Evolutionary conservation across 2,329 filamentous ascomycete species (phyloP), one percentile per base, ranked within the genome.

Genomic region (Penicillium sp.): DNA sequence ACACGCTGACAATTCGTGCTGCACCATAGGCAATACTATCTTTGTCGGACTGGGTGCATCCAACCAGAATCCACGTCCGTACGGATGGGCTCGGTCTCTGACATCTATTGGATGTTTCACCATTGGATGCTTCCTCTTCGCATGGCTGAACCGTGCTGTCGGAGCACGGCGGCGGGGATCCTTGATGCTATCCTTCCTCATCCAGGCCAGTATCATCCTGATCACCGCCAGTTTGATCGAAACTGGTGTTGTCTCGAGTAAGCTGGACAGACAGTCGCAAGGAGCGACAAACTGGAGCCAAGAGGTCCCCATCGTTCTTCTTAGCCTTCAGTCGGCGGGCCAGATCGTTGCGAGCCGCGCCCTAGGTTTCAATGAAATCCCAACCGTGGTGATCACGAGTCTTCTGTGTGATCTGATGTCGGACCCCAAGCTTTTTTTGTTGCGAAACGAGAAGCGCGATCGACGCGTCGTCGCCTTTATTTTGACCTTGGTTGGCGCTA

Each of bases 81-180:
- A 68, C 52, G 74, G 73, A 49, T 77, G 75, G 74, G 70, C 71
- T 15, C 71, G 73, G 15, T 77, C 74, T 12, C 66, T 77, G 18
- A 72, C 69, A 41, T 76, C 74, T 2, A 75, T 77, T 56, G 70
- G 68, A 15, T 76, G 70, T 53, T 77, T 77, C 56, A 57, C 68
- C 33, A 45, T 73, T n/a, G 75, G 74, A 24, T 75, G 70, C 34
- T 66, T 74, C 21, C 51, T 66, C 36, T 78, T 77, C 57, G 70
- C 73, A 6, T 66, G 67, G 9, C 53, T 75, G 31, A 69, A 71
- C 53, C 64, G 54, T 24, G 18, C 57, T 36, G 15, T 68, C 8
- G 61, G 67, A 9, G 18, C 59, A 45, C 57, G 54, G 29, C 57
- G 54, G 24, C 59, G 67, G 15, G 57, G 59, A 1, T 64, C 60